Percentiles rank a stretch among this genome's conserved stretches.
Conservation (phyloP, 495 filamentous ascomycete genomes). For the Podospora anserina region DNA sequence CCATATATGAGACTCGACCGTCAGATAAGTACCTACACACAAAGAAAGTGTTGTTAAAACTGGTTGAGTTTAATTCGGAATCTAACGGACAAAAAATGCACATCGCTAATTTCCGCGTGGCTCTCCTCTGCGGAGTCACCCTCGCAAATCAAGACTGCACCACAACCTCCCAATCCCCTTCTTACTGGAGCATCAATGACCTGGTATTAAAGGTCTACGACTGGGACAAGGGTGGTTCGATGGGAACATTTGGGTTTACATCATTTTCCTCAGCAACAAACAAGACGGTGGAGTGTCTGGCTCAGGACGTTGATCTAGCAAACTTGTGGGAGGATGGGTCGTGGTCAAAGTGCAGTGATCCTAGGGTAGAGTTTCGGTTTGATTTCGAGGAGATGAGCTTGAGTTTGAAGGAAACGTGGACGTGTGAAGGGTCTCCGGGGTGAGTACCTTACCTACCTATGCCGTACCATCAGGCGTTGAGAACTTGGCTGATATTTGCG, state of each 20-base stretch:
- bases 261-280: conserved; percentile 28
- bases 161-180: conserved; percentile 7
- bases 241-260: conserved; percentile 28
- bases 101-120: background rate
- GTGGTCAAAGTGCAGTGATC: conserved; percentile 24
- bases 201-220: conserved; percentile 26
- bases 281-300: conserved; percentile 24
- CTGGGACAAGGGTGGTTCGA: conserved; percentile 28
- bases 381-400: conserved; percentile 23
- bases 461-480: background rate
- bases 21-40: background rate
- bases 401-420: conserved; percentile 27
- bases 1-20: conserved; percentile 2
- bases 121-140: background rate
- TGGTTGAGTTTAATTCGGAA: background rate
- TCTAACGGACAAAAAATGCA: background rate
- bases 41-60: background rate
- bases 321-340: conserved; percentile 16
- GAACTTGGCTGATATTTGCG: conserved; percentile 12
- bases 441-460: conserved; percentile 11
- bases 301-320: conserved; percentile 26
- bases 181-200: conserved; percentile 28
- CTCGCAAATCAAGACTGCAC: background rate
- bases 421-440: conserved; percentile 24
- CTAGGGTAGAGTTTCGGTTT: conserved; percentile 28